These are phyloP conservation scores for Zea luxurians DNA, from an alignment of 176 grass and related monocot species.

Conservation along the genomic window DNA sequence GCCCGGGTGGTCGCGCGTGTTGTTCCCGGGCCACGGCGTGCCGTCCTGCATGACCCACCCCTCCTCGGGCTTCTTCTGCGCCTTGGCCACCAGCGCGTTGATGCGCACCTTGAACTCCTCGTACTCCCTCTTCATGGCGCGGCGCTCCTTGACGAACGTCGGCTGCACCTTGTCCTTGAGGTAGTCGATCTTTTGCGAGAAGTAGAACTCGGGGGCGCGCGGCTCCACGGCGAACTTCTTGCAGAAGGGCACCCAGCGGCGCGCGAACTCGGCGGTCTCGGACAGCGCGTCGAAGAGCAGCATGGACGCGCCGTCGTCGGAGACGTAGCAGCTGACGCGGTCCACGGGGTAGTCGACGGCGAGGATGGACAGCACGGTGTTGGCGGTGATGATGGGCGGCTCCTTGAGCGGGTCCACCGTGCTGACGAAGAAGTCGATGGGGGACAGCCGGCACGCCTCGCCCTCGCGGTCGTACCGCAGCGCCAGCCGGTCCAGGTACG, in stretches of 20 bases:
- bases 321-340: slow-evolving; percentile 90
- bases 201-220: slow-evolving; percentile 88
- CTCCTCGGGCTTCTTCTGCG: slow-evolving; percentile 90
- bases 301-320: slow-evolving; percentile 94
- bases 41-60: slow-evolving; percentile 98
- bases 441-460: slow-evolving; percentile 53
- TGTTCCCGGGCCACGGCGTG: slow-evolving; percentile 94
- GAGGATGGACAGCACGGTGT: slow-evolving; percentile 94
- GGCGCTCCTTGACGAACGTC: slow-evolving; percentile 85
- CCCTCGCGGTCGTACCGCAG: slow-evolving; percentile 81
- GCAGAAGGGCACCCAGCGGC: slow-evolving; percentile 94
- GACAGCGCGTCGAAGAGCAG: slow-evolving; percentile 84
- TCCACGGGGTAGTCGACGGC: slow-evolving; percentile 89
- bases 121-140: slow-evolving; percentile 95
- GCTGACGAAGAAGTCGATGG: slow-evolving; percentile 84
- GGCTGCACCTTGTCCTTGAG: slow-evolving; percentile 98
- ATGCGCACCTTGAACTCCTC: slow-evolving; percentile 95
- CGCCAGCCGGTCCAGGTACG: slow-evolving; percentile 89
- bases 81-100: slow-evolving; percentile 87
- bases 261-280: slow-evolving; percentile 88
- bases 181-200: slow-evolving; percentile 98
- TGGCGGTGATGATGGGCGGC: slow-evolving; percentile 91
- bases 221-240: slow-evolving; percentile 94
- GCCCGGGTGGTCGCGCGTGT: slow-evolving; percentile 85
- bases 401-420: slow-evolving; percentile 97